Evolutionary conservation across 1,284 basidiomycete species (phyloP).

Genomic region (Trametes pubescens): DNA sequence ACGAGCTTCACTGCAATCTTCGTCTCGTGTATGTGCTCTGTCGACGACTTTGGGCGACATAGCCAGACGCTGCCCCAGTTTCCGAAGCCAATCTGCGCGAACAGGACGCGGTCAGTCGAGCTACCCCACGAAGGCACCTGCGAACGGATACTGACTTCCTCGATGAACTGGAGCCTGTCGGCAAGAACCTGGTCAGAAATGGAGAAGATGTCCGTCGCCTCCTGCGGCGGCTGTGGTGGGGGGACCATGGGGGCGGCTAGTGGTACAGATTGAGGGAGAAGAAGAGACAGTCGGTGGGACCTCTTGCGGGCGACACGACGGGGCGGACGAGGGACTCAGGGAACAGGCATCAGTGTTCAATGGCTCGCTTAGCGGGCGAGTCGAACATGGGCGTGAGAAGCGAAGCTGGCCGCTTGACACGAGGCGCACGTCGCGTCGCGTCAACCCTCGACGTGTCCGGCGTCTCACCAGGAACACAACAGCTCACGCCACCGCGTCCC

Average conservation of each 20-base stretch:
- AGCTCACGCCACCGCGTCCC: conserved; percentile 32
- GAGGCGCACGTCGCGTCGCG: conserved; percentile 28
- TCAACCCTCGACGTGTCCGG: conserved; percentile 12
- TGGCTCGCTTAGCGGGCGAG: conserved; percentile 29
- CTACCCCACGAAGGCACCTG: conserved; percentile 1
- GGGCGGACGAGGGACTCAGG: conserved; percentile 18
- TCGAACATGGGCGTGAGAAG: conserved; percentile 38
- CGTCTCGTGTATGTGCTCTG: conserved; percentile 39
- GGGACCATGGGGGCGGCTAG: conserved; percentile 34
- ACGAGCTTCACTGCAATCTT: conserved; percentile 92
- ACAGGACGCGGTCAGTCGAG: conserved; percentile 9
- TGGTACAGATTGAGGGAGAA: conserved; percentile 31
- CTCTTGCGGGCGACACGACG: conserved; percentile 5
- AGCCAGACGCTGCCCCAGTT: conserved; percentile 91
- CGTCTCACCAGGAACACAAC: conserved; percentile 1
- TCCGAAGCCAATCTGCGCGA: conserved; percentile 78
- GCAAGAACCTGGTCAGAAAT: conserved; percentile 70
- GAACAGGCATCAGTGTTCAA: conserved; percentile 24
- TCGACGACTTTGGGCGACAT: conserved; percentile 65
- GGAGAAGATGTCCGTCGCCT: conserved; percentile 58
- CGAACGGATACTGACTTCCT: conserved; percentile 61
- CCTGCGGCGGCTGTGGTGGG: conserved; percentile 41
- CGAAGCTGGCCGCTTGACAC: conserved; percentile 27
- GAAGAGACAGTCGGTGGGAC: conserved; percentile 18
- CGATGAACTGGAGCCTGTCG: conserved; percentile 74